These are phyloP conservation scores for Solanum rostratum DNA, from an alignment of 257 asterid genomes.

Conservation along the genomic window DNA sequence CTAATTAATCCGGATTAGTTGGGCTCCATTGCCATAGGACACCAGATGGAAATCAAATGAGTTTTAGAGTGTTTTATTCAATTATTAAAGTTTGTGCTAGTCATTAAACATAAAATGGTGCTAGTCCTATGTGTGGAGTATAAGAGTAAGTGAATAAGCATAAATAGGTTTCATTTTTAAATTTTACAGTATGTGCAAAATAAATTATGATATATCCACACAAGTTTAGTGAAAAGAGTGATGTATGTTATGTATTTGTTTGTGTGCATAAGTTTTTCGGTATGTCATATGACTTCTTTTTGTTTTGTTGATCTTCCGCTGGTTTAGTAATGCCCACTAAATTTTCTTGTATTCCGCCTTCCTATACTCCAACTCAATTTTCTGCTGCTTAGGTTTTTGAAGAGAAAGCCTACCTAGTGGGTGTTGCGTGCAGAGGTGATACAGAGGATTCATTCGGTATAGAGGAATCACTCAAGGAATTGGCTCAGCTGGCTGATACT, in stretches of 20 bases:
- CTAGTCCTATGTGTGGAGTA: neutral
- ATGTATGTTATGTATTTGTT: neutral
- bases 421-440: constrained; percentile 72
- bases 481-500: constrained; percentile 91
- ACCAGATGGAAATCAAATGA: neutral
- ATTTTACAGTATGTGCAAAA: neutral
- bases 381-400: constrained; percentile 56
- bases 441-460: constrained; percentile 42
- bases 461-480: constrained; percentile 86
- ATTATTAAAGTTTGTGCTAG: neutral
- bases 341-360: neutral
- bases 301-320: neutral
- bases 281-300: neutral
- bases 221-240: neutral
- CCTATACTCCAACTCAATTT: neutral
- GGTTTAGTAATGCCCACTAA: neutral
- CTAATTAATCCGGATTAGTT: neutral
- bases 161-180: neutral
- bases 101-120: neutral
- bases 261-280: neutral
- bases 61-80: neutral
- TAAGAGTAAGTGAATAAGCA: neutral
- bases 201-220: neutral
- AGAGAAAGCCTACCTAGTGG: constrained; percentile 86
- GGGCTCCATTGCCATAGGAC: neutral